These are phyloP conservation scores for Saccharomyces cerevisiae DNA, from an alignment of 805 yeast genomes.

Conservation along the genomic window DNA sequence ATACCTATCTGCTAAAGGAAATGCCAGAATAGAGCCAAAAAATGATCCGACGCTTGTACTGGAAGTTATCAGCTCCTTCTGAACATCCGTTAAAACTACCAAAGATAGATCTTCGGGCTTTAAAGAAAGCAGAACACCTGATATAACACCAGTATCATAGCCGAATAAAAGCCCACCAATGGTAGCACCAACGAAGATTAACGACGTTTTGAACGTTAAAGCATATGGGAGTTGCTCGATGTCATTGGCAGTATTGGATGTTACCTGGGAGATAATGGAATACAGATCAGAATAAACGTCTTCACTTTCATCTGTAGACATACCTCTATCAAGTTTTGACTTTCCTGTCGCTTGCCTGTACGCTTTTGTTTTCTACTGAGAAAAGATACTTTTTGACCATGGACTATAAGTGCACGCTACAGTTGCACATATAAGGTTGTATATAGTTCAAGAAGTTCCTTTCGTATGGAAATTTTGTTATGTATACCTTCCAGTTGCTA, in stretches of 20 bases:
- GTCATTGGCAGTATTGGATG: conserved; percentile 23
- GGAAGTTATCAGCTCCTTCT: conserved; percentile 37
- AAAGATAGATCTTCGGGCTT: conserved; percentile 33
- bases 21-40: conserved; percentile 44
- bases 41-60: conserved; percentile 49
- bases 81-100: conserved; percentile 29
- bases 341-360: not conserved
- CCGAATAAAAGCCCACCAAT: conserved; percentile 58
- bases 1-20: conserved; percentile 40
- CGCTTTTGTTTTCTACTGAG: not conserved
- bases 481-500: not conserved
- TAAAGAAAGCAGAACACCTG: conserved; percentile 46
- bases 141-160: conserved; percentile 57
- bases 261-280: conserved; percentile 23
- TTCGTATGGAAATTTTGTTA: not conserved
- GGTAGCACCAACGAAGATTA: conserved; percentile 32
- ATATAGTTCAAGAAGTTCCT: not conserved
- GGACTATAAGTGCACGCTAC: not conserved
- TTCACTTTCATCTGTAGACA: conserved; percentile 9
- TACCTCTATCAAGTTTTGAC: not conserved
- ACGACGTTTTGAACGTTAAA: conserved; percentile 13
- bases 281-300: conserved; percentile 27
- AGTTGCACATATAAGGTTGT: not conserved
- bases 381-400: not conserved
- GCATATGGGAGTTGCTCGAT: conserved; percentile 25